Conservation (phyloP, 2,329 filamentous ascomycete species). For the Cordyceps fumosorosea region DNA sequence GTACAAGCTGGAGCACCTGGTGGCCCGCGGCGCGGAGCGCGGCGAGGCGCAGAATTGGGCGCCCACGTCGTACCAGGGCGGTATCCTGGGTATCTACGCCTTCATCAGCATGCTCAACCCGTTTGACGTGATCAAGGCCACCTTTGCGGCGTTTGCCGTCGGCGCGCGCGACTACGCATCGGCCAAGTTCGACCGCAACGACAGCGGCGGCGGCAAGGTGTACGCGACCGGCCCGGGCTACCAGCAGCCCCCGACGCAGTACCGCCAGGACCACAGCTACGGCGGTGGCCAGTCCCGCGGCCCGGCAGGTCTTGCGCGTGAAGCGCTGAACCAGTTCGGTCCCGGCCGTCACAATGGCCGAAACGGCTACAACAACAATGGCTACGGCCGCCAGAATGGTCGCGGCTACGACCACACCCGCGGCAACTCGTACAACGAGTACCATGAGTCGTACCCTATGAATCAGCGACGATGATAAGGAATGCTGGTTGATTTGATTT, state of each 20-base stretch:
- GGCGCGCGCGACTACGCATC: slow-evolving; percentile 2
- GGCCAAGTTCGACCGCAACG: slow-evolving; percentile 5
- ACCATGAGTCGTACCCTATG: slow-evolving; percentile 10
- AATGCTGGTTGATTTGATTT: neutral
- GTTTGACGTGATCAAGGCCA: slow-evolving; percentile 14
- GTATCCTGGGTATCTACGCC: slow-evolving; percentile 17
- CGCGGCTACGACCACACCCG: slow-evolving; percentile 4
- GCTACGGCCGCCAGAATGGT: neutral
- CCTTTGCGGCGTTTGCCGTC: slow-evolving; percentile 3
- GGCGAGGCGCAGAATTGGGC: slow-evolving; percentile 11
- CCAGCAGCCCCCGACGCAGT: slow-evolving; percentile 8
- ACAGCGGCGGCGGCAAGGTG: neutral
- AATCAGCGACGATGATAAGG: neutral
- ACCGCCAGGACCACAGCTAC: neutral
- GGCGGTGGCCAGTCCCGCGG: neutral
- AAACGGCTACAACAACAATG: neutral
- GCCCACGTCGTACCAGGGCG: slow-evolving; percentile 19
- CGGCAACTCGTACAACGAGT: slow-evolving; percentile 9
- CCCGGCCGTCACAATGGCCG: neutral
- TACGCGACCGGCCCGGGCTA: slow-evolving; percentile 8
- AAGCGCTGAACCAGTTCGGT: slow-evolving; percentile 5
- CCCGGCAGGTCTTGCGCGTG: slow-evolving; percentile 3
- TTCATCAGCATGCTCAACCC: slow-evolving; percentile 14
- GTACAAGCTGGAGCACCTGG: slow-evolving; percentile 17
- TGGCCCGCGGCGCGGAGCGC: slow-evolving; percentile 9